Percentiles rank a stretch among this genome's conserved stretches.
Evolutionary conservation across 2,329 filamentous ascomycete genomes (phyloP).

Genomic region (Aspergillus thermomutatus): DNA sequence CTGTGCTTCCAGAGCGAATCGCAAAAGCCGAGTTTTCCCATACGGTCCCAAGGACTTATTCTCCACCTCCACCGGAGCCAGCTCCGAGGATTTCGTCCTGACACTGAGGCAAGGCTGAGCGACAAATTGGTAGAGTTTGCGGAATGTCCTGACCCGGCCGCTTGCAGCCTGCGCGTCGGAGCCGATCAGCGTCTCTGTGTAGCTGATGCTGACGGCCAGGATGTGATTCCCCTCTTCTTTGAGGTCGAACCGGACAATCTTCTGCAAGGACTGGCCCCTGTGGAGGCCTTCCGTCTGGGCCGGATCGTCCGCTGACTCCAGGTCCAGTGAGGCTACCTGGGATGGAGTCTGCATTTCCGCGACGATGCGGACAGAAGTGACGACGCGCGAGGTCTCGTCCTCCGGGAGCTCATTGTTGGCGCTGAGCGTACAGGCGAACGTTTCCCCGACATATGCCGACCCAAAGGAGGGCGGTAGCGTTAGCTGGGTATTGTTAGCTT

Average conservation of each 20-base stretch:
- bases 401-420: conserved; percentile 77
- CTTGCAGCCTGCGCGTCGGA: conserved; percentile 47
- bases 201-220: conserved; percentile 87
- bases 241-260: conserved; percentile 78
- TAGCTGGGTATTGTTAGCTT: conserved; percentile 42
- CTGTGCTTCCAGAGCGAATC: conserved; percentile 86
- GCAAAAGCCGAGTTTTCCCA: conserved; percentile 38
- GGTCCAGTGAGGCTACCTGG: conserved; percentile 63
- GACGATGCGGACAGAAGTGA: conserved; percentile 75
- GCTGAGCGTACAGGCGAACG: conserved; percentile 89
- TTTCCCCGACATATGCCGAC: conserved; percentile 92
- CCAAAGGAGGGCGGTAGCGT: conserved; percentile 89
- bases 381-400: conserved; percentile 42
- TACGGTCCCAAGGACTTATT: conserved; percentile 45
- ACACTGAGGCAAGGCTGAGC: conserved; percentile 88
- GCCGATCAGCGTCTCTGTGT: conserved; percentile 72
- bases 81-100: conserved; percentile 75
- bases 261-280: conserved; percentile 68
- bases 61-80: conserved; percentile 48
- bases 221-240: conserved; percentile 95
- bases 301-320: conserved; percentile 48
- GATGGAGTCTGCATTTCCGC: conserved; percentile 95
- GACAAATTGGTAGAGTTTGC: conserved; percentile 95
- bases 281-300: conserved; percentile 34
- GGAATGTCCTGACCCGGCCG: conserved; percentile 74